These are phyloP conservation scores for Neofusicoccum kwambonambiense DNA, from an alignment of 2,329 filamentous ascomycete genomes.

Conservation along the genomic window DNA sequence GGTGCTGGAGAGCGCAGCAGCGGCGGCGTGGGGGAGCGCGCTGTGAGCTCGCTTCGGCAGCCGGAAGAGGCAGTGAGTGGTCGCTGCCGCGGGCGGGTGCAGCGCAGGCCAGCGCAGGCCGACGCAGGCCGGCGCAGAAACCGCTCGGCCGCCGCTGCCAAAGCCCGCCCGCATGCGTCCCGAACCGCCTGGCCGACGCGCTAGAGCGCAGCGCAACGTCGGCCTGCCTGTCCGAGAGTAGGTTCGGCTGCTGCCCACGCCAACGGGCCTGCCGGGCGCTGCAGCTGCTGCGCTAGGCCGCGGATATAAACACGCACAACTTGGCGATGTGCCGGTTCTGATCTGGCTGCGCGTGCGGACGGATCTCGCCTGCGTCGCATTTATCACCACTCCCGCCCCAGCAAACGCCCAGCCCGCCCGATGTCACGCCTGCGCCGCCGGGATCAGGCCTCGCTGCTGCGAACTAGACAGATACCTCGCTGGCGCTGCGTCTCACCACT, in stretches of 20 bases:
- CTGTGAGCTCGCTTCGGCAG: too few relatives aligned
- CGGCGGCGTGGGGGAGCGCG: too few relatives aligned
- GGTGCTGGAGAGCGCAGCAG: background rate
- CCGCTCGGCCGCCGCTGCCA: background rate
- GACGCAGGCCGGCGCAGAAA: background rate
- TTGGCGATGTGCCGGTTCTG: background rate
- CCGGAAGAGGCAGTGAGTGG: too few relatives aligned
- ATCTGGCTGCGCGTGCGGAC: background rate
- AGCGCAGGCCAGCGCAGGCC: too few relatives aligned
- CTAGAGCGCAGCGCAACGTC: background rate
- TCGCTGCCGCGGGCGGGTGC: too few relatives aligned
- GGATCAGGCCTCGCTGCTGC: background rate
- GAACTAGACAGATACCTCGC: background rate
- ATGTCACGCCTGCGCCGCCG: background rate
- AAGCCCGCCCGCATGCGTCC: too few relatives aligned
- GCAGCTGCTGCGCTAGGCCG: background rate
- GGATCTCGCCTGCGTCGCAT: background rate
- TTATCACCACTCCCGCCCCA: background rate
- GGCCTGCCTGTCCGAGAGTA: background rate
- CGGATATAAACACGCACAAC: background rate
- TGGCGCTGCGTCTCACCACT: background rate
- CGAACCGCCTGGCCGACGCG: background rate
- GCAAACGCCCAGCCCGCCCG: background rate
- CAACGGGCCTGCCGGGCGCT: background rate
- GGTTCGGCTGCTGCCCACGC: background rate